Percentiles rank a stretch among this genome's conserved stretches.
phyloP scores from a whole-genome alignment of 2,329 filamentous ascomycete genomes.

The Passalora sequoiae region DNA sequence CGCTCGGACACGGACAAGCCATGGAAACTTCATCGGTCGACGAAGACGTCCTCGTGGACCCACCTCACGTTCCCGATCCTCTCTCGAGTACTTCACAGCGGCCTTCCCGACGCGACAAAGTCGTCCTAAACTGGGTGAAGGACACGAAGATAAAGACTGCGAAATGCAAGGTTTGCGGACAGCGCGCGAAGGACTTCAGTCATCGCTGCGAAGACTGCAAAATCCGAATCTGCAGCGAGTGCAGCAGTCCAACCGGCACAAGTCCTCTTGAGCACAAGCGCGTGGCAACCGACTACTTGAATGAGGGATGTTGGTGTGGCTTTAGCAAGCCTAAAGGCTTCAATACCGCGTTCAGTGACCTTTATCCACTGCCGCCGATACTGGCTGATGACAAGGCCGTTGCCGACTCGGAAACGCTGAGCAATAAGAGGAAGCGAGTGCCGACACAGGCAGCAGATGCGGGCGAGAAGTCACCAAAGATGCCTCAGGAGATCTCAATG shows the following conservation, averaged over 20 bases:
- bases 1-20: too few species aligned
- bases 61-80: too few species aligned
- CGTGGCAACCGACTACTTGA: conserved; percentile 12
- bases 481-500: too few species aligned
- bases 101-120: too few species aligned
- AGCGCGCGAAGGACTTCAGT: conserved; percentile 17
- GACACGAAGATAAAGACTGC: conserved; percentile 16
- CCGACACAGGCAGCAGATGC: not conserved
- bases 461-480: not conserved
- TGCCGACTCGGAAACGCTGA: not conserved
- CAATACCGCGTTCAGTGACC: conserved; percentile 7
- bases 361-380: not conserved
- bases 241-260: conserved; percentile 10
- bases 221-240: conserved; percentile 20
- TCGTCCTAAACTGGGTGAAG: not conserved
- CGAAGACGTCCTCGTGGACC: too few species aligned
- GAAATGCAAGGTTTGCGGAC: conserved; percentile 22
- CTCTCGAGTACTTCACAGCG: too few species aligned
- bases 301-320: conserved; percentile 20
- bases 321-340: conserved; percentile 6
- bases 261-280: conserved; percentile 6
- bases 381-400: not conserved
- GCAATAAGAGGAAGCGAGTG: not conserved
- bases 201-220: conserved; percentile 16
- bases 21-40: too few species aligned